phyloP scores from a whole-genome alignment of 257 asterid genomes.

The Verbascum thapsus region DNA sequence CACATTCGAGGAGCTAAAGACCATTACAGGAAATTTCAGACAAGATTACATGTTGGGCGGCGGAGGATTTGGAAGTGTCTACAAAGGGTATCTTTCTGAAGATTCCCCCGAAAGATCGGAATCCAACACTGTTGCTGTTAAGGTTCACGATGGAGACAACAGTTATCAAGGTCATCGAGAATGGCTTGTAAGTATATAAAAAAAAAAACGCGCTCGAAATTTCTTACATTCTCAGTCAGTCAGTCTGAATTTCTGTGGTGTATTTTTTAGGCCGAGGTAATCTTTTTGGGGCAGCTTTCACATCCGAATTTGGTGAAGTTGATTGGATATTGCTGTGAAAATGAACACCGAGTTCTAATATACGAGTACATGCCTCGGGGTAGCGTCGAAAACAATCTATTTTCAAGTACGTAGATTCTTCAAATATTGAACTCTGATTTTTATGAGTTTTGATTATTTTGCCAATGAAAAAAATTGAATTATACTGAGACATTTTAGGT shows the following conservation, averaged over 20 bases:
- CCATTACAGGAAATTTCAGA: constrained; percentile 77
- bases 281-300: too few relatives aligned
- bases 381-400: too few relatives aligned
- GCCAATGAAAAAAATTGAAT: too few relatives aligned
- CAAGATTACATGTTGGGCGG: constrained; percentile 91
- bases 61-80: constrained; percentile 94
- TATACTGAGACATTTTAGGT: too few relatives aligned
- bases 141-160: constrained; percentile 91
- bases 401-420: too few relatives aligned
- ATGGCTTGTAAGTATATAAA: constrained; percentile 72
- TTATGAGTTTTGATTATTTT: too few relatives aligned
- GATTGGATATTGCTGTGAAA: too few relatives aligned
- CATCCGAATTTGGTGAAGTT: too few relatives aligned
- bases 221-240: background rate
- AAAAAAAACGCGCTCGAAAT: background rate
- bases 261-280: too few relatives aligned
- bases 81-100: constrained; percentile 70
- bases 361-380: too few relatives aligned
- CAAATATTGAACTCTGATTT: background rate
- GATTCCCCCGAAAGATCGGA: constrained; percentile 48
- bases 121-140: constrained; percentile 72
- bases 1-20: constrained; percentile 63
- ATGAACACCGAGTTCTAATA: too few relatives aligned
- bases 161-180: constrained; percentile 95
- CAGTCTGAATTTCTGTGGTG: background rate